Conservation (phyloP, 139 green algal genomes). For the Volvox reticuliferus region DNA sequence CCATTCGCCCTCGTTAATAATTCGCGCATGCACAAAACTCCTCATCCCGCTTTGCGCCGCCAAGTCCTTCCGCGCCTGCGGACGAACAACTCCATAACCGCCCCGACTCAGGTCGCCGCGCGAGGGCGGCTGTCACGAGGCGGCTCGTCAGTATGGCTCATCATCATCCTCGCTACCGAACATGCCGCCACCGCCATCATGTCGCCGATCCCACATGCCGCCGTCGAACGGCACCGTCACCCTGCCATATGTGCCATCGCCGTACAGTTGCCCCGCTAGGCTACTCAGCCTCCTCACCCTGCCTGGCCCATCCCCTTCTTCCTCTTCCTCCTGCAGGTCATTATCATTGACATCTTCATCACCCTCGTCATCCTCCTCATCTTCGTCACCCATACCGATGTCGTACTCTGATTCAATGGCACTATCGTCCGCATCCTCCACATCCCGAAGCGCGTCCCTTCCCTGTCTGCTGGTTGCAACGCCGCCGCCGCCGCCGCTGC, state of each 20-base stretch:
- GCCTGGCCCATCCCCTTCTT: background rate
- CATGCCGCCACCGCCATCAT: background rate
- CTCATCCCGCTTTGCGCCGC: too few relatives aligned
- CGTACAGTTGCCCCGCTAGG: background rate
- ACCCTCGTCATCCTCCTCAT: slow-evolving; percentile 6
- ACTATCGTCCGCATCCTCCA: background rate
- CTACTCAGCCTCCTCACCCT: background rate
- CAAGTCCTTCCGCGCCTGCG: too few relatives aligned
- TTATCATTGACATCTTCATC: slow-evolving; percentile 28
- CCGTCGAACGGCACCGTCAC: slow-evolving; percentile 29
- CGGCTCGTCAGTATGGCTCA: background rate
- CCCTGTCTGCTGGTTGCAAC: background rate
- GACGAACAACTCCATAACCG: too few relatives aligned
- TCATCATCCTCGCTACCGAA: slow-evolving; percentile 40
- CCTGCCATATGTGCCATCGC: slow-evolving; percentile 1
- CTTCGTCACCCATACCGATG: background rate
- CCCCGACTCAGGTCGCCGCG: too few relatives aligned
- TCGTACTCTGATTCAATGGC: slow-evolving; percentile 33
- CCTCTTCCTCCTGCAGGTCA: slow-evolving; percentile 3
- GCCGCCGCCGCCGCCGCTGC: background rate
- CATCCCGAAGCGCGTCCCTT: background rate
- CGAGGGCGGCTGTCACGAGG: too few relatives aligned
- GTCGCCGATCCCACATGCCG: background rate
- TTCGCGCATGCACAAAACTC: too few relatives aligned
- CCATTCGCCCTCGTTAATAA: too few relatives aligned